Base-by-base conservation (phyloP, 2,329 filamentous ascomycete genomes). In the Epichloe hybrida region DNA sequence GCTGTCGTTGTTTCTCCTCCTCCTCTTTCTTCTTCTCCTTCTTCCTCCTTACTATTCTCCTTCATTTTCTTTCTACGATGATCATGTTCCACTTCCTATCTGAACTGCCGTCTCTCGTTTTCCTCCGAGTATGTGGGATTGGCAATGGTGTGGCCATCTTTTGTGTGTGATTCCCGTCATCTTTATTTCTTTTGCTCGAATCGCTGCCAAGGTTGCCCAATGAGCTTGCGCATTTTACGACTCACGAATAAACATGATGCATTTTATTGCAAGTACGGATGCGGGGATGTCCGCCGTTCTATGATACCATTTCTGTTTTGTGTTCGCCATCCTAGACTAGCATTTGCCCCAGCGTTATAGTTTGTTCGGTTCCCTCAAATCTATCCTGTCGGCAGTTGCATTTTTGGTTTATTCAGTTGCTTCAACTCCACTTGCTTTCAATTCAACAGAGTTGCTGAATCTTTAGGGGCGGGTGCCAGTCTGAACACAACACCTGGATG, bases 241-340 rank as follows among this genome's bases (percentile, higher is more conserved):
- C 42, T 46, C 20, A 46, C 48, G 48, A 50, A 45, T 46, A 46
- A 46, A 50, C 34, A 46, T 34, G 20, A 49, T 31, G 48, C 40
- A 38, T 35, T 44, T 9, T 46, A 39, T 45, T 2, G 12, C n/a
- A 40, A 37, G n/a, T 35, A 20, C 20, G 42, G 48, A 34, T 23
- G 42, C 42, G n/a, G 42, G 21, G 36, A 20, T 35, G 21, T 40
- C 36, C 7, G 42, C 27, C 21, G 39, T 46, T 46, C 4, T 40
- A 50, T 45, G 42, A 50, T 40, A 43, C 31, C 42, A 50, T 40
- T 46, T 46, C 27, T 37, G 20, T 20, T 51, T 51, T 17, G 54
- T 52, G 52, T 50, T 48, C 40, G 52, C 49, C 46, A 41, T 58
- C 52, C 56, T 55, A 27, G 27, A 27, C 27, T 27, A 49, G 42